Conservation (phyloP, 2,329 filamentous ascomycete genomes). For the Xylariaceae sp. region DNA sequence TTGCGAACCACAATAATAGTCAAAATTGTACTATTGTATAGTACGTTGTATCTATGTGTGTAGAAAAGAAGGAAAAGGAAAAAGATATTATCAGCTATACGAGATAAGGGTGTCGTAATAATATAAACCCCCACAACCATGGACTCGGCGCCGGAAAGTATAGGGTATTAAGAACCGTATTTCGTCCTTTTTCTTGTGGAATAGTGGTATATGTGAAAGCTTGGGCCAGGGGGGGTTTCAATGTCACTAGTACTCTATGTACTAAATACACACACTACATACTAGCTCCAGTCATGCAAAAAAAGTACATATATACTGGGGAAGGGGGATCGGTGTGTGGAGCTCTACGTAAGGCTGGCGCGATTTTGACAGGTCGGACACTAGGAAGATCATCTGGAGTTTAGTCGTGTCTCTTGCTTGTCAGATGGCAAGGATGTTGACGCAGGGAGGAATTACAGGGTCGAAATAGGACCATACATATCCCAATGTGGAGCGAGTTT, state of each 20-base stretch:
- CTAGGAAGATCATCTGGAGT: neutral
- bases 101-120: conserved; percentile 29
- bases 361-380: conserved; percentile 22
- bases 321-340: conserved; percentile 15
- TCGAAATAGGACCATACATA: neutral
- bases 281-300: no score
- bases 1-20: no score
- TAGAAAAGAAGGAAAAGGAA: no score
- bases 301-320: neutral
- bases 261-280: no score
- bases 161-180: conserved; percentile 19
- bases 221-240: neutral
- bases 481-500: no score
- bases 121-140: conserved; percentile 27
- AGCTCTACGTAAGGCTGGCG: conserved; percentile 18
- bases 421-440: neutral
- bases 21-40: neutral
- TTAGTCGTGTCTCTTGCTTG: no score
- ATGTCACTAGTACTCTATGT: conserved; percentile 7
- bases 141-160: conserved; percentile 24
- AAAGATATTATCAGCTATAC: conserved; percentile 24
- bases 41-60: neutral
- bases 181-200: conserved; percentile 16
- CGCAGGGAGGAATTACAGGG: neutral
- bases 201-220: neutral